A percentile compares a stretch with the other conserved stretches of the same genome.
Evolutionary conservation across 2,329 filamentous ascomycete genomes (phyloP).

Genomic region (Epichloe coenophiala): DNA sequence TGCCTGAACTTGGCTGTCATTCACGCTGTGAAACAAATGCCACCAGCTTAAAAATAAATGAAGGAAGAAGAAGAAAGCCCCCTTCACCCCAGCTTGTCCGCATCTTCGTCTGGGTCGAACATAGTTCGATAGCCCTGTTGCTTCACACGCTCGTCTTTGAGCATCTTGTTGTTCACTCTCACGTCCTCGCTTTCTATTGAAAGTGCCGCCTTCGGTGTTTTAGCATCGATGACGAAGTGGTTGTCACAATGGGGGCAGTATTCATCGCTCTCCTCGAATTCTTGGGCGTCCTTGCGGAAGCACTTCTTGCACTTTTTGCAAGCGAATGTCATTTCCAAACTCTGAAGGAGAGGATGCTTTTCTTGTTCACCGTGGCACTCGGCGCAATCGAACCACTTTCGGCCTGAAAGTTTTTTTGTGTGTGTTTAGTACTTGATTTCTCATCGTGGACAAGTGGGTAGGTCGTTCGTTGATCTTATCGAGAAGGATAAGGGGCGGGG

Average conservation of each 20-base stretch:
- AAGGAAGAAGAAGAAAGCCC: neutral
- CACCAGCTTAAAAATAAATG: neutral
- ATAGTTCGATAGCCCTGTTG: slow-evolving; percentile 46
- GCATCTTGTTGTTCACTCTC: slow-evolving; percentile 74
- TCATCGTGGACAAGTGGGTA: neutral
- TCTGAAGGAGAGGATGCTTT: slow-evolving; percentile 61
- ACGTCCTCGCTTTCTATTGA: slow-evolving; percentile 87
- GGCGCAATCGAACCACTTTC: slow-evolving; percentile 98
- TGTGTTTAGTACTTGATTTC: neutral
- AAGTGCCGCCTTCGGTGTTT: slow-evolving; percentile 68
- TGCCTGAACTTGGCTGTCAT: slow-evolving; percentile 13
- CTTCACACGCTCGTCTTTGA: slow-evolving; percentile 75
- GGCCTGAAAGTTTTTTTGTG: slow-evolving; percentile 37
- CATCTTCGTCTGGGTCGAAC: slow-evolving; percentile 63
- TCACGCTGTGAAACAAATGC: neutral
- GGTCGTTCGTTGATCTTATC: neutral
- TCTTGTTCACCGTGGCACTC: slow-evolving; percentile 83
- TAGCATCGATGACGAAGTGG: slow-evolving; percentile 86
- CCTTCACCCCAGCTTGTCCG: slow-evolving; percentile 59
- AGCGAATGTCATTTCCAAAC: slow-evolving; percentile 80
- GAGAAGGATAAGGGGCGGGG: neutral
- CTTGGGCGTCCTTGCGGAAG: slow-evolving; percentile 83
- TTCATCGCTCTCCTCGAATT: slow-evolving; percentile 95
- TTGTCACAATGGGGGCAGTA: slow-evolving; percentile 99
- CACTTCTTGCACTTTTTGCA: slow-evolving; percentile 99